A percentile compares a stretch with the other conserved stretches of the same genome.
These are phyloP conservation scores for Calonectria fujianensis DNA, from an alignment of 2,329 filamentous ascomycete genomes.

Conservation along the genomic window DNA sequence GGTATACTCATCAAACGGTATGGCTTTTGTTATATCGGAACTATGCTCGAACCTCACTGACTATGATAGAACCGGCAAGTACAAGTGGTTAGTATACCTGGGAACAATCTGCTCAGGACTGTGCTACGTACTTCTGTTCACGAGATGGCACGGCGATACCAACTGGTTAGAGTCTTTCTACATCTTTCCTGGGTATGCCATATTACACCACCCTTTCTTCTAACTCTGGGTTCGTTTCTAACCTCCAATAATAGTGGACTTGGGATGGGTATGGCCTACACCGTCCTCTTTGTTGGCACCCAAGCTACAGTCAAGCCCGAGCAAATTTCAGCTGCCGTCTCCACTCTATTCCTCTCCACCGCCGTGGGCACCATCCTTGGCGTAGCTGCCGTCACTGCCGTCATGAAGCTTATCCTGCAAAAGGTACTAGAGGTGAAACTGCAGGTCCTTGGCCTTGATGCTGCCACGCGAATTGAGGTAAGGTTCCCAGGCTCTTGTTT, in stretches of 20 bases:
- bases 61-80: background rate
- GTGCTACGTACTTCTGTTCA: constrained; percentile 9
- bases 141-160: constrained; percentile 19
- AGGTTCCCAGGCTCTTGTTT: no score
- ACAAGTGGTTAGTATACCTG: constrained; percentile 7
- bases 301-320: constrained; percentile 11
- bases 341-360: constrained; percentile 14
- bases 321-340: background rate
- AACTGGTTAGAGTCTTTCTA: constrained; percentile 28
- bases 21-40: background rate
- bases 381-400: constrained; percentile 6
- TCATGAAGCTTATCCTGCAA: constrained; percentile 17
- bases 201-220: background rate
- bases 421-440: constrained; percentile 1
- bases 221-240: background rate
- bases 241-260: background rate
- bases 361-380: constrained; percentile 16
- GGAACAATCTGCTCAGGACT: background rate
- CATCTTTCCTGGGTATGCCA: constrained; percentile 27
- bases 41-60: background rate
- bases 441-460: background rate
- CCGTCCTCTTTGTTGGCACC: constrained; percentile 17
- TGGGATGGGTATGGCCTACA: constrained; percentile 18
- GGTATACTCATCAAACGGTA: constrained; percentile 16
- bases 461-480: constrained; percentile 9